Conservation (phyloP, 176 grass and related monocot species). For the Ananas comosus region DNA sequence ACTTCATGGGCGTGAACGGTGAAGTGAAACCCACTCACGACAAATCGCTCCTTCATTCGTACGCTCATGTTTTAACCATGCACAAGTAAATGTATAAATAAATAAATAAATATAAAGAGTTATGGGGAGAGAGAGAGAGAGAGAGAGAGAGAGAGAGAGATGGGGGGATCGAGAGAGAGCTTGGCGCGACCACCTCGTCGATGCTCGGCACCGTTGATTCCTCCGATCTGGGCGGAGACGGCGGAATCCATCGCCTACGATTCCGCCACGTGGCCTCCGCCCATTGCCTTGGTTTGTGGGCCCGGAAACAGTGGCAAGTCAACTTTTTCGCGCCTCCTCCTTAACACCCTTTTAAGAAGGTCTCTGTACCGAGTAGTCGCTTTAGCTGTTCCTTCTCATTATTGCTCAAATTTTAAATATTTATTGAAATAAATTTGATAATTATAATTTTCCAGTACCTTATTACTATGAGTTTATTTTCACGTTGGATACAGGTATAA, state of each 20-base stretch:
- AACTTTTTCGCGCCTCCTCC: conserved; percentile 54
- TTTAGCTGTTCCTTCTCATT: background rate
- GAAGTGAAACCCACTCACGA: too few species aligned
- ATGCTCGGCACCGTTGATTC: background rate
- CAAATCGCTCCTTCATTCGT: too few species aligned
- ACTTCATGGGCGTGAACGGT: too few species aligned
- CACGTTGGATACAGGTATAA: conserved; percentile 24
- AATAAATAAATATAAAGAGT: background rate
- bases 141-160: background rate
- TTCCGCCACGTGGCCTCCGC: conserved; percentile 54
- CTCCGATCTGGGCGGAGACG: conserved; percentile 37
- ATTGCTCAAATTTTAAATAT: background rate
- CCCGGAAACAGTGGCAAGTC: conserved; percentile 67
- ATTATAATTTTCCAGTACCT: too few species aligned
- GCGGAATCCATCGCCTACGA: conserved; percentile 50
- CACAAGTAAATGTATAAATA: background rate
- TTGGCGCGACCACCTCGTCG: background rate
- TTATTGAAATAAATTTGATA: too few species aligned
- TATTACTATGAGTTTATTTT: too few species aligned
- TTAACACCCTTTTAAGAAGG: conserved; percentile 56
- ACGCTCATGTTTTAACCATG: background rate
- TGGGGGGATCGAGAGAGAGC: background rate
- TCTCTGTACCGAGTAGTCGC: background rate
- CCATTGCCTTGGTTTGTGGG: conserved; percentile 49
- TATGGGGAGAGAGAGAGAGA: background rate